These are phyloP conservation scores for Graphiopsis chlorocephala DNA, from an alignment of 2,329 filamentous ascomycete genomes.

Conservation along the genomic window DNA sequence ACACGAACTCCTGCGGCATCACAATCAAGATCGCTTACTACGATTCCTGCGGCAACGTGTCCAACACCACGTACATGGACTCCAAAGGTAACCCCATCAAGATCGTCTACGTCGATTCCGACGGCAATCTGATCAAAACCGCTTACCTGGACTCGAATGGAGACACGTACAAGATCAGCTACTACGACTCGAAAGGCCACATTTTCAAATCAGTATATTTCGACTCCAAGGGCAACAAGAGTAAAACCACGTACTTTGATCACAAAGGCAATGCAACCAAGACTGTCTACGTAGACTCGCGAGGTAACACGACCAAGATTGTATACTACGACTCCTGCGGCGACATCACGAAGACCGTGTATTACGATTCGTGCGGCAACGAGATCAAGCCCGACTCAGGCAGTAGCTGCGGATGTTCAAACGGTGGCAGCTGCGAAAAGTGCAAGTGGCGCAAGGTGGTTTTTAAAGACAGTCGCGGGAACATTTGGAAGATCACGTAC, in stretches of 20 bases:
- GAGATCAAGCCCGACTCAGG: neutral
- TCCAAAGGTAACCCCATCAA: neutral
- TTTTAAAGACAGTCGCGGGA: neutral
- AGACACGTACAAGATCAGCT: slow-evolving; percentile 1
- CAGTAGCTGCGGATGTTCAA: neutral
- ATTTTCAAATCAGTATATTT: neutral
- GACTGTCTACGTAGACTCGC: neutral
- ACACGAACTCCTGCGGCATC: neutral
- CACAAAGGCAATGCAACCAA: neutral
- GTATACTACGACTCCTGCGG: neutral
- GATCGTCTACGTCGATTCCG: neutral
- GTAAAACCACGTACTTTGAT: neutral
- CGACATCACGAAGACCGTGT: neutral
- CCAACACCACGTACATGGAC: neutral
- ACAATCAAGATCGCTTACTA: neutral
- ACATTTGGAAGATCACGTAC: neutral
- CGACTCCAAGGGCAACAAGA: neutral
- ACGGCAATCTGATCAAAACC: neutral
- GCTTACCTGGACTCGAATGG: neutral
- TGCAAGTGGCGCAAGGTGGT: neutral
- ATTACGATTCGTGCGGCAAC: neutral
- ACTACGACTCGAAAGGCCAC: slow-evolving; percentile 3
- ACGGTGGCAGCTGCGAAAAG: neutral
- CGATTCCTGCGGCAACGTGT: neutral
- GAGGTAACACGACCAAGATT: neutral